Percentiles rank a stretch among this genome's conserved stretches.
phyloP scores from a whole-genome alignment of 305 asterid species.

The Fraxinus sp. region DNA sequence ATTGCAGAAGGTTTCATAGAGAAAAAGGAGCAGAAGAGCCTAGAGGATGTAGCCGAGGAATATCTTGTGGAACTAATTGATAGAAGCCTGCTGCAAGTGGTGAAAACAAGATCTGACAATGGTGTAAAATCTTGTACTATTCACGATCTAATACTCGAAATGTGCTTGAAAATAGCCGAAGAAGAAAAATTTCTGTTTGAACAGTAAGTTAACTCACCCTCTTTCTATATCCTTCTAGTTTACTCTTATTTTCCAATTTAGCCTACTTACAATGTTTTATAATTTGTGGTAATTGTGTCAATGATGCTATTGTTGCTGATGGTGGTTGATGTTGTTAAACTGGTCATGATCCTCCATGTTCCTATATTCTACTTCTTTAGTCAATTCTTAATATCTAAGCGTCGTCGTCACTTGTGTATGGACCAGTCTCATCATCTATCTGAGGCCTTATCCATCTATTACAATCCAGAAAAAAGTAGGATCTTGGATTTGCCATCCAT shows the following conservation, averaged over 20 bases:
- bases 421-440: background rate
- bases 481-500: conserved; percentile 5
- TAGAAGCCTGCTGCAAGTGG: conserved; percentile 12
- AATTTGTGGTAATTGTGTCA: background rate
- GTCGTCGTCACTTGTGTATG: background rate
- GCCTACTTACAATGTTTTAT: background rate
- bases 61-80: conserved; percentile 22
- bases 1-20: too few species aligned
- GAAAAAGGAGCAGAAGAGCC: too few species aligned
- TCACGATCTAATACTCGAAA: conserved; percentile 30
- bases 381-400: background rate
- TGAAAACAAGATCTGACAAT: background rate
- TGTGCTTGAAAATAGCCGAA: conserved; percentile 20
- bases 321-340: background rate
- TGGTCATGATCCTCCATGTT: background rate
- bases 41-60: too few species aligned
- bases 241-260: background rate
- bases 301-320: background rate
- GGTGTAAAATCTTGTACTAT: conserved; percentile 19
- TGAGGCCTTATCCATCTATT: background rate
- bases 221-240: background rate
- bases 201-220: background rate
- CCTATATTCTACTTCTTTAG: background rate
- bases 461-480: conserved; percentile 15
- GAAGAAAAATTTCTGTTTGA: conserved; percentile 24